These are phyloP conservation scores for Saitozyma podzolica DNA, from an alignment of 768 basidiomycete species.

Conservation along the genomic window DNA sequence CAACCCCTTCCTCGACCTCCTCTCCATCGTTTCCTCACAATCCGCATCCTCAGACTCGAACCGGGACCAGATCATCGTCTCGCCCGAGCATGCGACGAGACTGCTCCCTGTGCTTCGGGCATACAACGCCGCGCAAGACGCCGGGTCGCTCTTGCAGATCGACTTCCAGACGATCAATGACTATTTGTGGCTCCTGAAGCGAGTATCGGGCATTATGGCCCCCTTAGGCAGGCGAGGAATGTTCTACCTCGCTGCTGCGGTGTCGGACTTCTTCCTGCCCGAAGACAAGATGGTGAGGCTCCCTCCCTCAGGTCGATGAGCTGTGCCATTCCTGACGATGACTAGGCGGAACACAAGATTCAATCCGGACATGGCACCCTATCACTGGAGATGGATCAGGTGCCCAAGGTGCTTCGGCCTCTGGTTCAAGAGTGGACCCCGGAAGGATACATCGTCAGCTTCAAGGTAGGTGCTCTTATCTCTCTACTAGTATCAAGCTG, in stretches of 20 bases:
- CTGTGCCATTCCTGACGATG: background rate
- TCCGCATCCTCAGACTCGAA: slow-evolving; percentile 18
- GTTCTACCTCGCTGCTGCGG: slow-evolving; percentile 97
- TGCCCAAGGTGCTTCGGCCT: slow-evolving; percentile 91
- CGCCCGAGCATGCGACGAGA: slow-evolving; percentile 63
- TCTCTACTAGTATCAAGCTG: background rate
- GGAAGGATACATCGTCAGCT: slow-evolving; percentile 89
- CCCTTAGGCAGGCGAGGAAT: slow-evolving; percentile 69
- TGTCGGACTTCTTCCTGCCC: slow-evolving; percentile 96
- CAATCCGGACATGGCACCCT: slow-evolving; percentile 94
- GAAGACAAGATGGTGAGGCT: slow-evolving; percentile 77
- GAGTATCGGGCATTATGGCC: slow-evolving; percentile 73
- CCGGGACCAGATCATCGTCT: slow-evolving; percentile 62
- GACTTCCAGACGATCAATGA: slow-evolving; percentile 94
- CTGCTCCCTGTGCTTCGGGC: slow-evolving; percentile 71
- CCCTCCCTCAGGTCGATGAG: background rate
- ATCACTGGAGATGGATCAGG: slow-evolving; percentile 97
- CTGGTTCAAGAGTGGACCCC: slow-evolving; percentile 92
- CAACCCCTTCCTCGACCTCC: slow-evolving; percentile 94
- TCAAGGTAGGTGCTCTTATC: slow-evolving; percentile 67
- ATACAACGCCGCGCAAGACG: slow-evolving; percentile 76
- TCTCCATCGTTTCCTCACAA: slow-evolving; percentile 61
- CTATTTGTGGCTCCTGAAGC: slow-evolving; percentile 87
- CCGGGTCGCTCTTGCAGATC: slow-evolving; percentile 75
- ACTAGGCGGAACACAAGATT: slow-evolving; percentile 94